These are phyloP conservation scores for Pleoardoris graminearum DNA, from an alignment of 2,329 filamentous ascomycete species.

Conservation along the genomic window DNA sequence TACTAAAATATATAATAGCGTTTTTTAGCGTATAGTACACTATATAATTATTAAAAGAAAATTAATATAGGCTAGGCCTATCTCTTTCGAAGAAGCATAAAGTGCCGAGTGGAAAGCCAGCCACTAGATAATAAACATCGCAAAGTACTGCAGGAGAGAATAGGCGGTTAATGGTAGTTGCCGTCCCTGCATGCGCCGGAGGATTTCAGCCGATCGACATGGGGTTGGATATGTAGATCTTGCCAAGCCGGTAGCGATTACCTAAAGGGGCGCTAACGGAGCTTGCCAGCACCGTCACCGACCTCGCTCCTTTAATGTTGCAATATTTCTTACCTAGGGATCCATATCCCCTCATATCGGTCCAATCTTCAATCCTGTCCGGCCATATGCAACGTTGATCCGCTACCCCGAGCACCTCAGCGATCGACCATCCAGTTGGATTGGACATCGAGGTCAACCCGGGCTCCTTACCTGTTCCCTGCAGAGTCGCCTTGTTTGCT, in stretches of 20 bases:
- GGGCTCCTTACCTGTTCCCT: conserved; percentile 3
- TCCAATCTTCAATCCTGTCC: background rate
- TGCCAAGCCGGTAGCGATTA: background rate
- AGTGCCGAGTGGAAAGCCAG: background rate
- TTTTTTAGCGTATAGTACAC: too few relatives aligned
- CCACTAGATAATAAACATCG: background rate
- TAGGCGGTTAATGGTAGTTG: background rate
- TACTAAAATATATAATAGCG: too few relatives aligned
- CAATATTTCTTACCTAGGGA: conserved; percentile 5
- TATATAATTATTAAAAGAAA: too few relatives aligned
- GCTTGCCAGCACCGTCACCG: background rate
- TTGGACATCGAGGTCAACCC: background rate
- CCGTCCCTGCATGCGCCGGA: background rate
- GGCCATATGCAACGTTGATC: conserved; percentile 3
- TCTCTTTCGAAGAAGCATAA: background rate
- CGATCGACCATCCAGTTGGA: background rate
- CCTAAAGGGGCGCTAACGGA: background rate
- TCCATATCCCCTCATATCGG: background rate
- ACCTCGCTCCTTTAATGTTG: conserved; percentile 1
- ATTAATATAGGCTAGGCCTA: background rate
- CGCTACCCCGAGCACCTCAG: conserved; percentile 8
- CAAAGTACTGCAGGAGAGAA: background rate
- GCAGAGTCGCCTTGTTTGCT: background rate
- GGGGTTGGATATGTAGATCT: background rate
- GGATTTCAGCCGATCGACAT: conserved; percentile 1